Conservation (phyloP, 139 green algal genomes). For the Mychonastes homosphaera region DNA sequence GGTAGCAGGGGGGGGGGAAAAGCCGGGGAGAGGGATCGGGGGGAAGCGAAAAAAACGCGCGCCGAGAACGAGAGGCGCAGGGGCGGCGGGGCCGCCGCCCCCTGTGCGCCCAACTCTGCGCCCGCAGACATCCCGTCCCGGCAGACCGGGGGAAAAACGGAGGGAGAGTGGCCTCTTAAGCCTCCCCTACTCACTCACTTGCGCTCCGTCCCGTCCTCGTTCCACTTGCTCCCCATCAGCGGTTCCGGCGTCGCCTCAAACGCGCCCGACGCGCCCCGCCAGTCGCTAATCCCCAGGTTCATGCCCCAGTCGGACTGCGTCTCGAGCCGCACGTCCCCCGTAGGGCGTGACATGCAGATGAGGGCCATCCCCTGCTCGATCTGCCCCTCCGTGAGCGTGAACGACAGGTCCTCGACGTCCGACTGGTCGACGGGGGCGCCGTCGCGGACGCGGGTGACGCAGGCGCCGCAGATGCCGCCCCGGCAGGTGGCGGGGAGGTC, state of each 20-base stretch:
- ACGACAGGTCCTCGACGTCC: slow-evolving; percentile 79
- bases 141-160: too few species aligned
- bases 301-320: slow-evolving; percentile 92
- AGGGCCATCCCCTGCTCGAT: slow-evolving; percentile 71
- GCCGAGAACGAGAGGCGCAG: too few species aligned
- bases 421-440: slow-evolving; percentile 65
- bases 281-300: slow-evolving; percentile 66
- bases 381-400: slow-evolving; percentile 73
- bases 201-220: slow-evolving; percentile 7
- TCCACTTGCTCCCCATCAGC: slow-evolving; percentile 44
- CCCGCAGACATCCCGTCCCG: too few species aligned
- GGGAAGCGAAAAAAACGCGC: too few species aligned
- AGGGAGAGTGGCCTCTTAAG: too few species aligned
- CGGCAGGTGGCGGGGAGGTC: slow-evolving; percentile 87
- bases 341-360: slow-evolving; percentile 77
- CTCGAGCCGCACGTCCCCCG: slow-evolving; percentile 63
- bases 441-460: slow-evolving; percentile 58
- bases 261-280: slow-evolving; percentile 74
- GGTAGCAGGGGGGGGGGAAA: too few species aligned
- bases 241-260: slow-evolving; percentile 38
- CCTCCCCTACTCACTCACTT: too few species aligned
- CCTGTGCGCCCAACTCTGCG: too few species aligned
- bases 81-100: too few species aligned
- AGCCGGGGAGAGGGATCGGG: too few species aligned
- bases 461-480: slow-evolving; percentile 68